Percentiles rank a stretch among this genome's conserved stretches.
Conservation (phyloP, 768 basidiomycete genomes). For the Pleurotus pulmonarius region DNA sequence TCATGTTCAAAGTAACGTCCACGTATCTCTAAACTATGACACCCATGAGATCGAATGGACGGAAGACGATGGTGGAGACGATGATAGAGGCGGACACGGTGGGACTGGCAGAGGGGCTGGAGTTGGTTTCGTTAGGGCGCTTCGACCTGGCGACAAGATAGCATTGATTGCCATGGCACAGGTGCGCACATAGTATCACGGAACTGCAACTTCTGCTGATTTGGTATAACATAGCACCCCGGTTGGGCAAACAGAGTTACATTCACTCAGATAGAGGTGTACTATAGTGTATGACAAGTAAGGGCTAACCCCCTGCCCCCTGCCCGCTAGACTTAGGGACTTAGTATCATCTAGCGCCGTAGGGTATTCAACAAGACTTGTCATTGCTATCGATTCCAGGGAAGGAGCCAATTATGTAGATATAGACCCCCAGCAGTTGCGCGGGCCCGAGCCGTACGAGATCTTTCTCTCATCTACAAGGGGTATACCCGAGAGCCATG, state of each 20-base stretch:
- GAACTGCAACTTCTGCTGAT: background rate
- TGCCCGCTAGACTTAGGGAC: no score
- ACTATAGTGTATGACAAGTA: background rate
- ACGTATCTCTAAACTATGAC: constrained; percentile 14
- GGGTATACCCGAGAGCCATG: no score
- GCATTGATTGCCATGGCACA: constrained; percentile 23
- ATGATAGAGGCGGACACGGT: constrained; percentile 10
- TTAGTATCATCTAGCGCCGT: no score
- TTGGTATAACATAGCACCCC: background rate
- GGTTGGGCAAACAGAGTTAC: background rate
- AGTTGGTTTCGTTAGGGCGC: constrained; percentile 15
- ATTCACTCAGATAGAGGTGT: background rate
- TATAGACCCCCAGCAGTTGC: no score
- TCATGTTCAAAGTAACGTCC: constrained; percentile 25
- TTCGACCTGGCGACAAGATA: constrained; percentile 19
- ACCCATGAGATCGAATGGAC: constrained; percentile 22
- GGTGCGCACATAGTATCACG: constrained; percentile 13
- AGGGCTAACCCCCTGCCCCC: no score
- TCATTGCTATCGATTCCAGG: no score
- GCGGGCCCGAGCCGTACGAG: no score
- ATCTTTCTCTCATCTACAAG: no score
- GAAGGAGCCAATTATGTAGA: no score
- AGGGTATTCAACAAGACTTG: no score
- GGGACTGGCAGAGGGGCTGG: constrained; percentile 10
- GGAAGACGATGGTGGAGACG: constrained; percentile 8